phyloP scores from a whole-genome alignment of 202 grass and related monocot genomes.

The Sporobolus alterniflorus region DNA sequence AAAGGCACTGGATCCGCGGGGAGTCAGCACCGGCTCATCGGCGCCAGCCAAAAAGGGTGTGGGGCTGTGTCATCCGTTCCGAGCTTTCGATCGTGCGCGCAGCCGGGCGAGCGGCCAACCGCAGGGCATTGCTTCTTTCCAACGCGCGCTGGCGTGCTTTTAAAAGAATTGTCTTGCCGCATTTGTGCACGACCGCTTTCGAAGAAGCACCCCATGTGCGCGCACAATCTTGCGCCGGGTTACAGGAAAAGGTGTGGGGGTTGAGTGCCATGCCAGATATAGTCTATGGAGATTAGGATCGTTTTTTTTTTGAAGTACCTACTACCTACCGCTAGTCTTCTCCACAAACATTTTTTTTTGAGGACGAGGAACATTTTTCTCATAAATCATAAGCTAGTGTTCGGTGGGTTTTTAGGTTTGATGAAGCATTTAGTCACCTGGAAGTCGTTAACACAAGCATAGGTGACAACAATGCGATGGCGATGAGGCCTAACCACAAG shows the following conservation, averaged over 20 bases:
- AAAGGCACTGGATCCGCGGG: slow-evolving; percentile 35
- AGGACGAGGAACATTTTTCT: no score
- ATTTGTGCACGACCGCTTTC: slow-evolving; percentile 25
- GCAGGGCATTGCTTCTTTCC: no score
- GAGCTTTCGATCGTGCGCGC: neutral
- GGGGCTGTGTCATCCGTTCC: slow-evolving; percentile 42
- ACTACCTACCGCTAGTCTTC: neutral
- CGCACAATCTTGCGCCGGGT: slow-evolving; percentile 12
- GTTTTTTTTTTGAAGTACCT: neutral
- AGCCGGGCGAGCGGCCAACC: no score
- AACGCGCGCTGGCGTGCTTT: no score
- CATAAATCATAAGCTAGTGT: no score
- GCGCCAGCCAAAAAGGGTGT: slow-evolving; percentile 40
- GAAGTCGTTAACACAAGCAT: no score
- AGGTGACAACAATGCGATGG: no score
- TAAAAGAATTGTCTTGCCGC: neutral
- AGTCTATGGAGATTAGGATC: neutral
- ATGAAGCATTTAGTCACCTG: no score
- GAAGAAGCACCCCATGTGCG: slow-evolving; percentile 36
- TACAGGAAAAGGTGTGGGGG: neutral
- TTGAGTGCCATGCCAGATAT: neutral
- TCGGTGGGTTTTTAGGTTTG: no score
- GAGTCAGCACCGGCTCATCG: slow-evolving; percentile 67
- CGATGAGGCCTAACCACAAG: no score
- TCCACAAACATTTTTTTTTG: neutral